A percentile compares a stretch with the other conserved stretches of the same genome.
Evolutionary conservation across 2,329 filamentous ascomycete genomes (phyloP).

Genomic region (Paecilomyces variotii): DNA sequence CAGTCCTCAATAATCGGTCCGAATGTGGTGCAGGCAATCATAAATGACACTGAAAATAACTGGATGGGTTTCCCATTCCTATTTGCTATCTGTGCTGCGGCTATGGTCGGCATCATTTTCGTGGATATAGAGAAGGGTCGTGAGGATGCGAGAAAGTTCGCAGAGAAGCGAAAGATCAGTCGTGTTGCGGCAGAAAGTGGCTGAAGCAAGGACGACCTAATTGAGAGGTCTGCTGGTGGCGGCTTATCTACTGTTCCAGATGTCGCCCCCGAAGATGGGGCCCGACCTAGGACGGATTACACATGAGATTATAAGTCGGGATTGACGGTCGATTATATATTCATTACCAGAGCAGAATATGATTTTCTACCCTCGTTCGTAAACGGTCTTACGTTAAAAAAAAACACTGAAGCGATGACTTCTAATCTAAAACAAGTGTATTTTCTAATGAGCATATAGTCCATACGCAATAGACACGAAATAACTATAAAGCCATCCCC

Average conservation of each 20-base stretch:
- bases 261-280: not conserved
- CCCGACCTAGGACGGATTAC: not conserved
- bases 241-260: not conserved
- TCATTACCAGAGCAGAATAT: too few species aligned
- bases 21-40: constrained; percentile 37
- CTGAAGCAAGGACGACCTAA: constrained; percentile 10
- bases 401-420: too few species aligned
- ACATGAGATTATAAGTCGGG: too few species aligned
- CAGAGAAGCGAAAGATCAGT: constrained; percentile 24
- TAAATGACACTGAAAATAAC: constrained; percentile 34
- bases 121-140: constrained; percentile 35
- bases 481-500: not conserved
- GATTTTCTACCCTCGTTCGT: too few species aligned
- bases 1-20: constrained; percentile 38
- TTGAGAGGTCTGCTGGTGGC: constrained; percentile 3
- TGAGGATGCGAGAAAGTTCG: constrained; percentile 30
- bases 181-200: constrained; percentile 19
- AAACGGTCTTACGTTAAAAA: too few species aligned
- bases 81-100: constrained; percentile 28
- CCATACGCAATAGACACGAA: too few species aligned
- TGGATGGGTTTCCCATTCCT: constrained; percentile 40
- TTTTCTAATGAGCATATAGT: too few species aligned
- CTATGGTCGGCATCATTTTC: constrained; percentile 33
- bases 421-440: too few species aligned
- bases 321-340: too few species aligned